Conservation (phyloP, 768 basidiomycete genomes). For the Tricholoma sp. region DNA sequence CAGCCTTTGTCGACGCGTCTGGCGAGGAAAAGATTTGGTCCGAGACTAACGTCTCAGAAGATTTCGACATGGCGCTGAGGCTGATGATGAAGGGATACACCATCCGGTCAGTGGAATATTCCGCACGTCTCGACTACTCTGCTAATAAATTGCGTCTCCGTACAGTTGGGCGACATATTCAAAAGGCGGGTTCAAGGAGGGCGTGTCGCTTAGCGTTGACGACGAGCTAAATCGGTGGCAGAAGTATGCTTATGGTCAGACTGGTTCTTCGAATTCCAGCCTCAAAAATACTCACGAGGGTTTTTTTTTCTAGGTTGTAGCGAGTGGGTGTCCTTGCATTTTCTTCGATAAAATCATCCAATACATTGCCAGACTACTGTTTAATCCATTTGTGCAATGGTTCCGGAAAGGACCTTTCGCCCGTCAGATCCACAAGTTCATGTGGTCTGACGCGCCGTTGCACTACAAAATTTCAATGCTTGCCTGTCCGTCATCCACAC, state of each 20-base stretch:
- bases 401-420: slow-evolving; percentile 74
- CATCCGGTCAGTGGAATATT: slow-evolving; percentile 39
- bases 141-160: neutral
- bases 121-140: neutral
- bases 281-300: neutral
- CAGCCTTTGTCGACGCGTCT: slow-evolving; percentile 61
- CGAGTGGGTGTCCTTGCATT: slow-evolving; percentile 43
- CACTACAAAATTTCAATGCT: slow-evolving; percentile 83
- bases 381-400: slow-evolving; percentile 80
- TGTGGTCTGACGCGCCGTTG: slow-evolving; percentile 71
- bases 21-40: slow-evolving; percentile 75
- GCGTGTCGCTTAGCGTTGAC: slow-evolving; percentile 81
- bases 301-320: slow-evolving; percentile 31
- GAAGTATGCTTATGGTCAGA: slow-evolving; percentile 54
- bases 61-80: slow-evolving; percentile 76
- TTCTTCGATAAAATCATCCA: slow-evolving; percentile 25
- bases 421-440: slow-evolving; percentile 63
- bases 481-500: slow-evolving; percentile 40
- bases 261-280: neutral
- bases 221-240: slow-evolving; percentile 92
- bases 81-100: slow-evolving; percentile 60
- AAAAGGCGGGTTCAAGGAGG: slow-evolving; percentile 84
- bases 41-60: slow-evolving; percentile 76
- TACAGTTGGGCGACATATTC: slow-evolving; percentile 81
- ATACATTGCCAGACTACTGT: slow-evolving; percentile 53